Evolutionary conservation across 257 asterid species (phyloP).

Genomic region (Solanum chilense): DNA sequence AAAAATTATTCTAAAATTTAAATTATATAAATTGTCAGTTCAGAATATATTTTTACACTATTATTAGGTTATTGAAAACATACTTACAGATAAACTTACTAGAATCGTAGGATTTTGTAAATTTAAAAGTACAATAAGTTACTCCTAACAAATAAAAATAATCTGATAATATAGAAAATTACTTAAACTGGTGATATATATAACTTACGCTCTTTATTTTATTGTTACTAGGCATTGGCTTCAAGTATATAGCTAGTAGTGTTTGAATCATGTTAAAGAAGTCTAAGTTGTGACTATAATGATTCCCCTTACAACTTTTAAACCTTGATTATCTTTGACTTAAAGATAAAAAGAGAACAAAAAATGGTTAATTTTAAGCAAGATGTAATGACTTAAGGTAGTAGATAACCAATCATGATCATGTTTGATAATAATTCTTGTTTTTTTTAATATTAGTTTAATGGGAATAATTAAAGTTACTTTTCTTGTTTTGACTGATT

Average conservation of each 20-base stretch:
- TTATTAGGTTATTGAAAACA: neutral
- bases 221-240: neutral
- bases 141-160: neutral
- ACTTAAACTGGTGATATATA: no score
- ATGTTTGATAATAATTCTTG: neutral
- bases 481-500: neutral
- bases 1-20: neutral
- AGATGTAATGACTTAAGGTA: neutral
- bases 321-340: slow-evolving; percentile 33
- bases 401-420: neutral
- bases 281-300: slow-evolving; percentile 21
- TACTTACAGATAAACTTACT: neutral
- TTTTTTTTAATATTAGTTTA: neutral
- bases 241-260: neutral
- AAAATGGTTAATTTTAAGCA: neutral
- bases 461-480: neutral
- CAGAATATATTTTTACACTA: neutral
- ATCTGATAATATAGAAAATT: neutral
- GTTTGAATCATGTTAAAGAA: slow-evolving; percentile 6
- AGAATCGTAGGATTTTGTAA: neutral
- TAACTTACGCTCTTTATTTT: neutral
- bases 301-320: slow-evolving; percentile 14
- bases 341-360: neutral
- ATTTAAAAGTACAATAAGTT: neutral
- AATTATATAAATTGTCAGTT: neutral